Conservation (phyloP, 2,329 filamentous ascomycete species). For the Fusarium sp. region DNA sequence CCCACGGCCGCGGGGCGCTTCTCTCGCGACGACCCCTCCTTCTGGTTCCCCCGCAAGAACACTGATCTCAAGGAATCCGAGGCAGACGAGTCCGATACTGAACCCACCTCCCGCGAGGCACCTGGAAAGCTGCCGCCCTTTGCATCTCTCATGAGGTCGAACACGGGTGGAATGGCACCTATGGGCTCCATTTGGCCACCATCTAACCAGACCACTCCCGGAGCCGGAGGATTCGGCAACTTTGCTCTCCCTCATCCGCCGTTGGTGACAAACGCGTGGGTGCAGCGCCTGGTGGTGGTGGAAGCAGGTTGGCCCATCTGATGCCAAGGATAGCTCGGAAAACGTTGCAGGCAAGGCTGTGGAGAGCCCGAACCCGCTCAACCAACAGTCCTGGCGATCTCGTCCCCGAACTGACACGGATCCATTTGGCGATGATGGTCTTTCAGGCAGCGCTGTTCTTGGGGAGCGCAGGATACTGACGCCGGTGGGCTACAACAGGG, state of each 20-base stretch:
- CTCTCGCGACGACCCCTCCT: slow-evolving; percentile 70
- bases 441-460: slow-evolving; percentile 78
- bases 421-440: slow-evolving; percentile 76
- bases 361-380: slow-evolving; percentile 59
- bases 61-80: slow-evolving; percentile 68
- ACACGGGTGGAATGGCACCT: slow-evolving; percentile 61
- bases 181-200: slow-evolving; percentile 59
- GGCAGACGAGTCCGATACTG: slow-evolving; percentile 62
- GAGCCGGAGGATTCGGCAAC: slow-evolving; percentile 87
- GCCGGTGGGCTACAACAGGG: slow-evolving; percentile 45
- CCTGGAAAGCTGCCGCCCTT: slow-evolving; percentile 53
- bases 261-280: slow-evolving; percentile 81
- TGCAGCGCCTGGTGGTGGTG: slow-evolving; percentile 77
- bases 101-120: slow-evolving; percentile 46
- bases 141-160: slow-evolving; percentile 64
- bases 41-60: slow-evolving; percentile 68
- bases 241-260: slow-evolving; percentile 76
- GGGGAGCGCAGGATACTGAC: slow-evolving; percentile 81
- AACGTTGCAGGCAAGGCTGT: slow-evolving; percentile 65
- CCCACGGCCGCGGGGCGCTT: slow-evolving; percentile 71
- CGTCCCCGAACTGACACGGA: slow-evolving; percentile 79
- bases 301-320: slow-evolving; percentile 87
- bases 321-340: slow-evolving; percentile 82
- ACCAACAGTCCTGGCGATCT: slow-evolving; percentile 66
- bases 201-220: slow-evolving; percentile 69